phyloP scores from a whole-genome alignment of 345 rosid species.

The Eucalyptus marginata region DNA sequence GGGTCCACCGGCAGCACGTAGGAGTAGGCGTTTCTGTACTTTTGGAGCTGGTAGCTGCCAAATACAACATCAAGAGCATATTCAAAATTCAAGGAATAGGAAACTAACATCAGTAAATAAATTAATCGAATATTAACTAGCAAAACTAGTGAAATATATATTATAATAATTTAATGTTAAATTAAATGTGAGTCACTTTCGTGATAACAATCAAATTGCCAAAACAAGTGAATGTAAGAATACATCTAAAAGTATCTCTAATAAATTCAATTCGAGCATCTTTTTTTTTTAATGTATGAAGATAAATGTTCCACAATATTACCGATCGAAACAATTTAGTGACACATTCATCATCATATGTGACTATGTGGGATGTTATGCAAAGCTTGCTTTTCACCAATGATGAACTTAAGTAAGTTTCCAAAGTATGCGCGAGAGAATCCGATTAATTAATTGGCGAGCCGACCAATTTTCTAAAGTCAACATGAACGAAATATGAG shows the following conservation, averaged over 20 bases:
- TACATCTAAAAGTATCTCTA: not conserved
- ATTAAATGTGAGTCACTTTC: not conserved
- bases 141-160: not conserved
- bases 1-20: constrained; percentile 92
- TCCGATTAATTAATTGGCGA: not conserved
- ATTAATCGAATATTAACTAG: not conserved
- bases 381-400: not conserved
- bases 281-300: not conserved
- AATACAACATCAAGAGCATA: not conserved
- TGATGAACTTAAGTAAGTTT: not conserved
- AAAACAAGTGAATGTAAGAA: not conserved
- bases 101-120: not conserved
- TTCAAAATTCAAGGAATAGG: not conserved
- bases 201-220: not conserved
- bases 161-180: not conserved
- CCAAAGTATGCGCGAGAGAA: not conserved
- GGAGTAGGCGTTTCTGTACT: constrained; percentile 84
- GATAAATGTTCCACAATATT: not conserved
- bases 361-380: not conserved
- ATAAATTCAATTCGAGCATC: not conserved
- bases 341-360: not conserved
- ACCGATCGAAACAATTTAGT: not conserved
- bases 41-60: constrained; percentile 95
- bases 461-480: not conserved
- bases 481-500: not conserved